A percentile compares a stretch with the other conserved stretches of the same genome.
Conservation (phyloP, 176 grass and related monocot genomes). For the Urochloa ruziziensis region DNA sequence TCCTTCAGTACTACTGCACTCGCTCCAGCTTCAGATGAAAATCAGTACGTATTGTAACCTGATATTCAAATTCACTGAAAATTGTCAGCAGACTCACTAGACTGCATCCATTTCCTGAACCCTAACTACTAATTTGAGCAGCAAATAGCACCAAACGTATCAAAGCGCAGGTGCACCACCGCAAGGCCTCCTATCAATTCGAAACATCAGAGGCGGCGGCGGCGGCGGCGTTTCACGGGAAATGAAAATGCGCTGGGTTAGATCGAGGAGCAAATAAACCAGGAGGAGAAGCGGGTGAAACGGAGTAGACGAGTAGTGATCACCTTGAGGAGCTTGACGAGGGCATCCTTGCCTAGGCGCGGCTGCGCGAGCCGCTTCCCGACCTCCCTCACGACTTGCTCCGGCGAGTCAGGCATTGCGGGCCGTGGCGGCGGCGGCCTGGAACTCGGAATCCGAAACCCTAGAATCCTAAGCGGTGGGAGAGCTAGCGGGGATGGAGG, state of each 20-base stretch:
- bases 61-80: not conserved
- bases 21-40: not conserved
- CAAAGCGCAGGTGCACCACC: not conserved
- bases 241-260: not conserved
- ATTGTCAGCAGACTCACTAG: not conserved
- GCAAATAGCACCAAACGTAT: not conserved
- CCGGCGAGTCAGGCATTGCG: conserved; percentile 40
- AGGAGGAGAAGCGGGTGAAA: not conserved
- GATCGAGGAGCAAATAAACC: not conserved
- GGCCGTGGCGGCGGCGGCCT: not conserved
- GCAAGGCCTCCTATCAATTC: not conserved
- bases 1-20: not conserved
- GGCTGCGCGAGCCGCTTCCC: conserved; percentile 76
- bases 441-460: conserved; percentile 26
- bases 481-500: not conserved
- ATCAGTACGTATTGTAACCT: not conserved
- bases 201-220: not conserved
- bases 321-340: conserved; percentile 94
- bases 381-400: conserved; percentile 54
- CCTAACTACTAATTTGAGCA: not conserved
- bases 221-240: not conserved
- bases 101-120: not conserved
- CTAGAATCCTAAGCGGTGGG: conserved; percentile 26
- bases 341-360: conserved; percentile 80
- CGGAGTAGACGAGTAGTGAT: not conserved